phyloP scores from a whole-genome alignment of 1,284 basidiomycete species.

The Inonotus hispidus region DNA sequence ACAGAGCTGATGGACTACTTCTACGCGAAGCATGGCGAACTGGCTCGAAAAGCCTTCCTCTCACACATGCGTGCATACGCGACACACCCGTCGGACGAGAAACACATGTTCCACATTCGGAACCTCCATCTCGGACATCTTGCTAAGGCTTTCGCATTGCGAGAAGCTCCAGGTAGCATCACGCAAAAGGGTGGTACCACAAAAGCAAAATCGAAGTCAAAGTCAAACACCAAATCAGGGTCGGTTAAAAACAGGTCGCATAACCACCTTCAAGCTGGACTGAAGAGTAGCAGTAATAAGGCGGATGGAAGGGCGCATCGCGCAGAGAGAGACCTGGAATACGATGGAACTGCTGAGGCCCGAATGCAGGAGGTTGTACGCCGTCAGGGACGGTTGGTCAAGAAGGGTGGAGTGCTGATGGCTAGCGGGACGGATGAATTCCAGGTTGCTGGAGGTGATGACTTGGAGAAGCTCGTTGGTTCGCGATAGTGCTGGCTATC shows the following conservation, averaged over 20 bases:
- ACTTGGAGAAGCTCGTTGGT: constrained; percentile 55
- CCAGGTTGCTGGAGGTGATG: constrained; percentile 69
- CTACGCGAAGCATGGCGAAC: constrained; percentile 55
- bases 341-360: constrained; percentile 61
- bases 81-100: constrained; percentile 93
- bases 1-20: not conserved
- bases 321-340: constrained; percentile 28
- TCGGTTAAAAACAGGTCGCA: not conserved
- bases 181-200: constrained; percentile 33
- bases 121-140: constrained; percentile 94
- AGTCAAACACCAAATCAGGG: not conserved
- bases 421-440: constrained; percentile 75
- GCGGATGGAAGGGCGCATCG: constrained; percentile 16
- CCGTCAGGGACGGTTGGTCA: constrained; percentile 75
- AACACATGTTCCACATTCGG: constrained; percentile 92
- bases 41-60: constrained; percentile 84
- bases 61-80: constrained; percentile 97
- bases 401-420: constrained; percentile 76
- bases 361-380: constrained; percentile 89
- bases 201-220: constrained; percentile 13
- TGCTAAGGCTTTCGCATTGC: constrained; percentile 93
- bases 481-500: constrained; percentile 16
- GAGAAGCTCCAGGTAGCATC: constrained; percentile 78
- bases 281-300: not conserved
- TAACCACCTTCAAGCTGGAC: not conserved